Evolutionary conservation across 2,329 filamentous ascomycete genomes (phyloP).

Genomic region (Setomelanomma holmii): DNA sequence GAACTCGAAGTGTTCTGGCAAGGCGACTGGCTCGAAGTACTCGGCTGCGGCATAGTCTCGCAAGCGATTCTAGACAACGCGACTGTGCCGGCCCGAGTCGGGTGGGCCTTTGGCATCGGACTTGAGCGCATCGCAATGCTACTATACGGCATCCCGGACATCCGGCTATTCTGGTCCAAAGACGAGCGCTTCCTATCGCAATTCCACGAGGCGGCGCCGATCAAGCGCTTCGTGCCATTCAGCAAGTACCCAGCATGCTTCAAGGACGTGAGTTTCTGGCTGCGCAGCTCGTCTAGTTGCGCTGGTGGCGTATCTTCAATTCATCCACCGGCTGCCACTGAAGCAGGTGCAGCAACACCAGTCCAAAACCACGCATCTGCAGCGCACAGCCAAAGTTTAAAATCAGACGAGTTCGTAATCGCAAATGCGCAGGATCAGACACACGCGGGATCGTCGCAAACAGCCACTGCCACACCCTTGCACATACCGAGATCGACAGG

Average conservation of each 20-base stretch:
- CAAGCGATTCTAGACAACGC: constrained; percentile 83
- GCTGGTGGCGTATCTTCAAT: constrained; percentile 30
- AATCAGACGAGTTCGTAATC: not conserved
- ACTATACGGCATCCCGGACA: constrained; percentile 94
- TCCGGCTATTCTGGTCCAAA: constrained; percentile 92
- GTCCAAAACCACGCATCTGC: constrained; percentile 10
- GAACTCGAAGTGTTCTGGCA: constrained; percentile 95
- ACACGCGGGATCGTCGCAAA: constrained; percentile 1
- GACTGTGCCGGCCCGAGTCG: constrained; percentile 74
- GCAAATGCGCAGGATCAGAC: constrained; percentile 4
- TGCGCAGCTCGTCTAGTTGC: constrained; percentile 51
- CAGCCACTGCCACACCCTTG: not conserved
- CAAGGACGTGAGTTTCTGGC: constrained; percentile 95
- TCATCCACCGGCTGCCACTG: constrained; percentile 19
- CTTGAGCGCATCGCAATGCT: constrained; percentile 97
- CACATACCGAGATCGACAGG: constrained; percentile 8
- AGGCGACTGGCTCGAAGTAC: constrained; percentile 92
- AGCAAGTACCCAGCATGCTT: constrained; percentile 89
- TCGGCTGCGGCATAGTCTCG: constrained; percentile 90
- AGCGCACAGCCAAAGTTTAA: constrained; percentile 14
- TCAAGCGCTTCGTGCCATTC: constrained; percentile 79
- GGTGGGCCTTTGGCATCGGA: constrained; percentile 96
- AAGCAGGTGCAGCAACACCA: constrained; percentile 5
- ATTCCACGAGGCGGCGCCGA: constrained; percentile 63
- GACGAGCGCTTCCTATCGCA: constrained; percentile 87